Evolutionary conservation across 2,329 filamentous ascomycete genomes (phyloP).

Genomic region (Phyllosticta citriasiana): DNA sequence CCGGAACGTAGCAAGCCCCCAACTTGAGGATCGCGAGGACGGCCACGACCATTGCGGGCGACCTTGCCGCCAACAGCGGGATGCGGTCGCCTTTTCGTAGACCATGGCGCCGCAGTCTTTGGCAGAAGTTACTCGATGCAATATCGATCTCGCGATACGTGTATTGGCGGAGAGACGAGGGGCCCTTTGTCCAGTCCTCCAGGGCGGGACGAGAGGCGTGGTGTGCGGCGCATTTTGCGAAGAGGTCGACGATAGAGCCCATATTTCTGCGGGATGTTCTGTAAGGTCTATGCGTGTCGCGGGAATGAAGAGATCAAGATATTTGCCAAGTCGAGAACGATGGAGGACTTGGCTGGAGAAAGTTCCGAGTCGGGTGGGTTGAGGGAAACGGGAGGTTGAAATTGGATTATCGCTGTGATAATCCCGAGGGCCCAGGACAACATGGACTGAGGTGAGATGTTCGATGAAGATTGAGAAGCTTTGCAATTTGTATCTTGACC

Average conservation of each 20-base stretch:
- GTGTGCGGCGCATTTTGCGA: not conserved
- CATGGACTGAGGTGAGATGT: not conserved
- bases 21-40: slow-evolving; percentile 3
- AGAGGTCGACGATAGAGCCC: not conserved
- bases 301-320: not conserved
- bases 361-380: not conserved
- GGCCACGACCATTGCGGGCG: not conserved
- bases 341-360: not conserved
- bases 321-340: not conserved
- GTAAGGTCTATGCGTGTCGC: not conserved
- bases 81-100: not conserved
- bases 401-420: not conserved
- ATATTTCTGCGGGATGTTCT: not conserved
- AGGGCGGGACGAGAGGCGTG: not conserved
- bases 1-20: slow-evolving; percentile 1
- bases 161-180: not conserved
- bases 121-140: not conserved
- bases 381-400: not conserved
- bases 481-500: not conserved
- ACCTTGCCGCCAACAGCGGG: not conserved
- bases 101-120: not conserved
- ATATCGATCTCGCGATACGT: not conserved
- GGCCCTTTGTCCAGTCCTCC: not conserved
- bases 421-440: not conserved
- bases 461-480: not conserved